Evolutionary conservation across 768 basidiomycete genomes (phyloP).

Genomic region (Mycena haematopus): DNA sequence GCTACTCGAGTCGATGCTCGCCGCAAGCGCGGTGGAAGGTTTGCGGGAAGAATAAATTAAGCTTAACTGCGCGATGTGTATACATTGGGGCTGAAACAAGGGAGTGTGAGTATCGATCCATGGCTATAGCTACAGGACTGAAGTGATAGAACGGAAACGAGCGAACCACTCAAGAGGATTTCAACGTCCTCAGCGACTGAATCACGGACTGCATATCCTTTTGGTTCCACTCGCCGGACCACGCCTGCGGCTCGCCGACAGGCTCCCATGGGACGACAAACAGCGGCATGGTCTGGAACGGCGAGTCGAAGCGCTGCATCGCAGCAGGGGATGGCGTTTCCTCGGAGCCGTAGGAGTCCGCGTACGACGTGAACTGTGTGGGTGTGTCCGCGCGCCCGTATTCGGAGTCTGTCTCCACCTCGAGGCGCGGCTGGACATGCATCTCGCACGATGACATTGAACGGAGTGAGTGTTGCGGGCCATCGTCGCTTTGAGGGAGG

Average conservation of each 20-base stretch:
- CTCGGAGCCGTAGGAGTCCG: background rate
- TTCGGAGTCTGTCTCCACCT: background rate
- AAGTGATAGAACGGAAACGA: too few species aligned
- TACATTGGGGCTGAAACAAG: too few species aligned
- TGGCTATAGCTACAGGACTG: too few species aligned
- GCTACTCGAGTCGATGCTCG: too few species aligned
- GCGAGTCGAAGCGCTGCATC: constrained; percentile 19
- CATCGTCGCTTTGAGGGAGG: background rate
- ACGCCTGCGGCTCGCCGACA: background rate
- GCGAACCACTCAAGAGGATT: background rate
- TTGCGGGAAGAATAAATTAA: too few species aligned
- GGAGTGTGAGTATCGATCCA: too few species aligned
- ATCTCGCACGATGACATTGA: constrained; percentile 1
- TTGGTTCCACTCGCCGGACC: constrained; percentile 27
- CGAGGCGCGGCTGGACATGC: constrained; percentile 5
- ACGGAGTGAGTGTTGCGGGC: background rate
- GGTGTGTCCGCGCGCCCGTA: background rate
- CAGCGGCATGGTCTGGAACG: constrained; percentile 18
- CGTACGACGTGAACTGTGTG: background rate
- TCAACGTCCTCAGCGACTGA: constrained; percentile 11
- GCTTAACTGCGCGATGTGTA: too few species aligned
- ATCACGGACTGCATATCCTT: constrained; percentile 24
- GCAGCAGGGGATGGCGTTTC: background rate
- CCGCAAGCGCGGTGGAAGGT: too few species aligned
- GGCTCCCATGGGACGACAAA: constrained; percentile 18